phyloP scores from a whole-genome alignment of 306 rosid species.

The Boehmeria nivea region DNA sequence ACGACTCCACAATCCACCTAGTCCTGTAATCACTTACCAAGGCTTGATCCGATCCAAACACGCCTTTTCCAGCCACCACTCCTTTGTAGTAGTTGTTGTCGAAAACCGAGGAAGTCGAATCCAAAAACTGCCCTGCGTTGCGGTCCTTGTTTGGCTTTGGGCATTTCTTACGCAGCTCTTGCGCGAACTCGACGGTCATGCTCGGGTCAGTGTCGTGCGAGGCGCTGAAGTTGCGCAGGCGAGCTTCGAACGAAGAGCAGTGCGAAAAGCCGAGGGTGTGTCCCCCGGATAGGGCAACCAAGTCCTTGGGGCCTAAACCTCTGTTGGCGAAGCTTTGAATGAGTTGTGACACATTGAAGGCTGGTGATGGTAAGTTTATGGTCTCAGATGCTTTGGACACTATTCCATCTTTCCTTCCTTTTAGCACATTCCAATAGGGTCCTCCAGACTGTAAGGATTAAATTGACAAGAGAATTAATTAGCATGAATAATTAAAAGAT shows the following conservation, averaged over 20 bases:
- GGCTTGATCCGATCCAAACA: constrained; percentile 65
- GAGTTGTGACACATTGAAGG: constrained; percentile 45
- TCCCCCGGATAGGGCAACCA: constrained; percentile 76
- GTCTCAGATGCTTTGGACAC: constrained; percentile 62
- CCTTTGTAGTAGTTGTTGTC: constrained; percentile 61
- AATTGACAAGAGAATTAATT: no score
- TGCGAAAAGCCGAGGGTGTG: constrained; percentile 76
- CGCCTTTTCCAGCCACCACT: constrained; percentile 44
- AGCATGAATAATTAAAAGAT: no score
- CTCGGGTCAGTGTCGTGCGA: constrained; percentile 50
- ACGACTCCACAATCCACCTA: constrained; percentile 59
- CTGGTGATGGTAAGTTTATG: constrained; percentile 57
- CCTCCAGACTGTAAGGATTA: constrained; percentile 85
- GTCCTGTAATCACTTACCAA: constrained; percentile 52
- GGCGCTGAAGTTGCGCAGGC: constrained; percentile 38
- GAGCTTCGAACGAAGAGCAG: constrained; percentile 50
- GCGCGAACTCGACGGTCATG: constrained; percentile 42
- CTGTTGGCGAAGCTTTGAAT: constrained; percentile 51
- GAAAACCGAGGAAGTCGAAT: constrained; percentile 62
- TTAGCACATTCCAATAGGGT: constrained; percentile 54
- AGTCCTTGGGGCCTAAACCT: constrained; percentile 52
- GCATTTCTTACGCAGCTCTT: constrained; percentile 34
- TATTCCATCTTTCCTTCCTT: constrained; percentile 79
- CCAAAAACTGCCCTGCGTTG: constrained; percentile 50
- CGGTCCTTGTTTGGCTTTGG: constrained; percentile 38